phyloP scores from a whole-genome alignment of 495 filamentous ascomycete genomes.

The Talaromyces stipitatus region DNA sequence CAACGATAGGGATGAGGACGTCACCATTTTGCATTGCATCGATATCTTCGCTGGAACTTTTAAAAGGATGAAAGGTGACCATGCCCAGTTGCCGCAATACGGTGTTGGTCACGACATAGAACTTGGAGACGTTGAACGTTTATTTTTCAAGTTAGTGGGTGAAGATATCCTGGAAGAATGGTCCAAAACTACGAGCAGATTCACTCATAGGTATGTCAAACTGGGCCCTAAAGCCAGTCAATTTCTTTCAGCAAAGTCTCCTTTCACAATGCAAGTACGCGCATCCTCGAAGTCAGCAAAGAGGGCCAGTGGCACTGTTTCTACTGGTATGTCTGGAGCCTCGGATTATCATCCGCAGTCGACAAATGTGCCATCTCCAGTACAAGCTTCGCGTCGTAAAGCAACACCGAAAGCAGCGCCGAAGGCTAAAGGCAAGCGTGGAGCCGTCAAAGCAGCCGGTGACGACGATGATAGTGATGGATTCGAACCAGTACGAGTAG shows the following conservation, averaged over 20 bases:
- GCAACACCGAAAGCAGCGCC: constrained; percentile 27
- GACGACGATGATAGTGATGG: constrained; percentile 50
- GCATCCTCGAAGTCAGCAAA: constrained; percentile 41
- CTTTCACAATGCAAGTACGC: constrained; percentile 53
- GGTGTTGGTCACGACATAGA: constrained; percentile 50
- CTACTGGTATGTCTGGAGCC: constrained; percentile 19
- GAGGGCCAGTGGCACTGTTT: constrained; percentile 9
- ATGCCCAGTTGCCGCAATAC: constrained; percentile 41
- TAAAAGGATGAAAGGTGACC: constrained; percentile 41
- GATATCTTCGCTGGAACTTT: constrained; percentile 52
- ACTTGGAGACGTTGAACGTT: constrained; percentile 53
- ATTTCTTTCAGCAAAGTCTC: constrained; percentile 42
- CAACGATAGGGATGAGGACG: constrained; percentile 31
- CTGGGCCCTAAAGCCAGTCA: constrained; percentile 45
- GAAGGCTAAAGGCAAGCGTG: constrained; percentile 25
- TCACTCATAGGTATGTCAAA: constrained; percentile 53
- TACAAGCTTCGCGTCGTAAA: constrained; percentile 33
- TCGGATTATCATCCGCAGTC: constrained; percentile 49
- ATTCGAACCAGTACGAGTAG: constrained; percentile 52
- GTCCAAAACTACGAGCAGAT: constrained; percentile 49
- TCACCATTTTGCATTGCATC: constrained; percentile 47
- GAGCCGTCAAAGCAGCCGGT: constrained; percentile 25
- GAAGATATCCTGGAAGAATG: constrained; percentile 54
- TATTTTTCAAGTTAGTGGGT: constrained; percentile 54
- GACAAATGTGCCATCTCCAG: constrained; percentile 81